Conservation (phyloP, 208 protist genomes). For the Tritrichomonas foetus region DNA sequence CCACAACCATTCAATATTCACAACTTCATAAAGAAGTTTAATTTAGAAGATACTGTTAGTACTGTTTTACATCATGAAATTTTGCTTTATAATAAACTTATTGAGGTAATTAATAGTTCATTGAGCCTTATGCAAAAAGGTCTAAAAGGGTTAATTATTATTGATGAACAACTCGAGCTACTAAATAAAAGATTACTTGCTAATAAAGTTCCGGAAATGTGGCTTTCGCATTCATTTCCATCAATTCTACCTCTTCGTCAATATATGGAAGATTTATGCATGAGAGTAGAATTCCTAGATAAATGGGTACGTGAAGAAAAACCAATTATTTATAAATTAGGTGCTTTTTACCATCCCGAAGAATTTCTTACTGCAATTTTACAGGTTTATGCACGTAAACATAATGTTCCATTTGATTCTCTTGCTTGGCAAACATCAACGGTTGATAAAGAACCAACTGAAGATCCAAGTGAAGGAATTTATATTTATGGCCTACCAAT, state of each 20-base stretch:
- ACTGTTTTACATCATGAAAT: conserved; percentile 20
- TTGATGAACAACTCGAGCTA: conserved; percentile 80
- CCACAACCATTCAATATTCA: conserved; percentile 76
- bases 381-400: conserved; percentile 79
- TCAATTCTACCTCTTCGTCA: conserved; percentile 84
- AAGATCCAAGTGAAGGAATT: conserved; percentile 82
- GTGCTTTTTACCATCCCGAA: conserved; percentile 94
- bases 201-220: conserved; percentile 85
- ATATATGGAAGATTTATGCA: conserved; percentile 87
- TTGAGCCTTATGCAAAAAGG: conserved; percentile 76
- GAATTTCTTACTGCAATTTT: conserved; percentile 92
- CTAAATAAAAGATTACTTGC: conserved; percentile 82
- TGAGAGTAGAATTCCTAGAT: conserved; percentile 79
- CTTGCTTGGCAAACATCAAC: conserved; percentile 89
- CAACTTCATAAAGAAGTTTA: conserved; percentile 10
- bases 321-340: conserved; percentile 80
- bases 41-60: background rate
- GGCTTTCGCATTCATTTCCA: conserved; percentile 75
- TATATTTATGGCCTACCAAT: conserved; percentile 88
- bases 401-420: conserved; percentile 89
- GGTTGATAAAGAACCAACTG: conserved; percentile 34
- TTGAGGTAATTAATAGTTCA: conserved; percentile 14
- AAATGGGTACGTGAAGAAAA: conserved; percentile 76
- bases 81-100: background rate
- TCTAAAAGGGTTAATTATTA: conserved; percentile 85